Conservation (phyloP, 495 filamentous ascomycete species). For the Terfezia claveryi region DNA sequence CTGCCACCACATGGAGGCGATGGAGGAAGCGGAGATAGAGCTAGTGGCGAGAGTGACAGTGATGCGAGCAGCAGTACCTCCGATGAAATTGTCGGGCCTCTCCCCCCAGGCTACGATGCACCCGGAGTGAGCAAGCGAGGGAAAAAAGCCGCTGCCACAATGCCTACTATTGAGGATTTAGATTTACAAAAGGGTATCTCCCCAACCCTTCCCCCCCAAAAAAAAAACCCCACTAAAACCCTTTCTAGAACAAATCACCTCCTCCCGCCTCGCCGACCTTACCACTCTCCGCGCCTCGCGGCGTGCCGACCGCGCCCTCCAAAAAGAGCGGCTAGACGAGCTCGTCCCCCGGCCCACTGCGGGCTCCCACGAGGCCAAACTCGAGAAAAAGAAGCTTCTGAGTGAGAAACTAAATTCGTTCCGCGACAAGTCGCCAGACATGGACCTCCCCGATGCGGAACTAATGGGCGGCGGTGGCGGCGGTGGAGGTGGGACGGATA, state of each 20-base stretch:
- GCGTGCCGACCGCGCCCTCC: slow-evolving; percentile 35
- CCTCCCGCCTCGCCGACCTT: too few relatives aligned
- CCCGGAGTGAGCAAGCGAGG: neutral
- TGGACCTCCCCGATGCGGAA: slow-evolving; percentile 36
- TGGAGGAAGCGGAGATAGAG: slow-evolving; percentile 4
- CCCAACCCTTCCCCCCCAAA: neutral
- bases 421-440: slow-evolving; percentile 33
- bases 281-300: slow-evolving; percentile 33
- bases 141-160: slow-evolving; percentile 30
- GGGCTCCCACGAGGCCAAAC: slow-evolving; percentile 58
- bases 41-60: slow-evolving; percentile 1
- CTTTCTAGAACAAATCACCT: too few relatives aligned
- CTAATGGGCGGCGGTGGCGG: slow-evolving; percentile 33
- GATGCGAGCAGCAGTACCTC: slow-evolving; percentile 8
- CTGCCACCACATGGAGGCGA: neutral
- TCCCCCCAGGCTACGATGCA: slow-evolving; percentile 28
- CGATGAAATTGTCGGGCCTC: slow-evolving; percentile 43
- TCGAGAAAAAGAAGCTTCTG: slow-evolving; percentile 54
- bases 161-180: slow-evolving; percentile 57
- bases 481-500: slow-evolving; percentile 32
- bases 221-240: slow-evolving; percentile 12
- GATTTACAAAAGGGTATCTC: slow-evolving; percentile 38
- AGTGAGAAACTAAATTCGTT: slow-evolving; percentile 38
- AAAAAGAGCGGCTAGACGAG: slow-evolving; percentile 52
- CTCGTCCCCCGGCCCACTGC: slow-evolving; percentile 63